Base-by-base conservation (phyloP, 768 basidiomycete genomes). In the Pisolithus tinctorius region DNA sequence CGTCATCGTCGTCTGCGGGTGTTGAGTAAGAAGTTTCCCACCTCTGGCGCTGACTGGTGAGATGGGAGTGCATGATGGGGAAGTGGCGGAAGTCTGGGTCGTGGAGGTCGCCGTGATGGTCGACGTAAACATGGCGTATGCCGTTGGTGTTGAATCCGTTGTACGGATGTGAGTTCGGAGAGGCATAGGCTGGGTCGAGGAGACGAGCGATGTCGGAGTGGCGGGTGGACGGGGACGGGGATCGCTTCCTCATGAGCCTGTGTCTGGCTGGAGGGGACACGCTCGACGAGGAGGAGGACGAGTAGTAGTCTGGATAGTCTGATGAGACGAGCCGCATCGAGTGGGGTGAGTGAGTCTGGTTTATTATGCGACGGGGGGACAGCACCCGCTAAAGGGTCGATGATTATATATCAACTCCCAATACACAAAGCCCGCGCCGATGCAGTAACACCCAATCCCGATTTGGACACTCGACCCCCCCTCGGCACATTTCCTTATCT, bases 81-180 rank as follows among this genome's bases (percentile, higher is more conserved):
- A 84, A 84, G 67, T 83, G 74, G 55, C 82, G 73, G 66, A 76
- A 84, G 60, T 84, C 83, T 23, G 83, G 83, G 64, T 84, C 83
- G 60, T 84, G 82, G 25, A 83, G 69, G 64, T 81, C 77, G 45
- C 82, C 83, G 53, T 76, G 70, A 62, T 69, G 71, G 72, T 84
- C 83, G 55, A 83, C 75, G 60, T 82, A 83, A 52, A 75, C 81
- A 40, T 63, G 58, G 34, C 39, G 61, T 14, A 55, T 49, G 1
- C 45, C 52, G 0, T 58, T 48, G 0, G 66, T 50, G 52, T 47
- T 58, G 29, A 60, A 58, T 23, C 70, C 60, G 5, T 61, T 58
- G 60, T 49, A 63, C 49, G 59, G 53, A 23, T 41, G 40, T 41
- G n/a, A 30, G 45, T 52, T 66, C 54, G 55, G 68, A 29, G 47